Base-by-base conservation (phyloP, 345 rosid species). In the Hevea brasiliensis region DNA sequence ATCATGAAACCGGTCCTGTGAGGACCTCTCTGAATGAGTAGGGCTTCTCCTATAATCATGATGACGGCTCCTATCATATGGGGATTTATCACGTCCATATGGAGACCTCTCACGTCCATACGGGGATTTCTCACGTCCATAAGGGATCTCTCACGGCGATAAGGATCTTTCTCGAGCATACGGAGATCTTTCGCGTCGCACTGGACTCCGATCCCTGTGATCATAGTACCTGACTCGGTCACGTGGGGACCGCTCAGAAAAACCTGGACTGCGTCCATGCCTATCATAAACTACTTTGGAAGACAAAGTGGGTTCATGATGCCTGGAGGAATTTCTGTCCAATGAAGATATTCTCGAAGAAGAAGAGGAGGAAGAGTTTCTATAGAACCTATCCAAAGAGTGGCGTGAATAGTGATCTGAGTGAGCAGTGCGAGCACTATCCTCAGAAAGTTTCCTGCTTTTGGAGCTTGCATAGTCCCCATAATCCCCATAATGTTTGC, bases 31-130 rank as follows among this genome's bases (percentile, higher is more conserved):
- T 54, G 88, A 83, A 82, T 77, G 82, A 72, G 82, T 68, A 71
- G 98, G 98, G 82, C 97, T 94, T 83, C 87, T 80, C 82, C 97
- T 90, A 79, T 87, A 83, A 77, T 89, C 97, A 82, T 81, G 77
- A 75, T 80, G 88, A 40, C 81, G 91, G 81, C 81, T 84, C 71
- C 93, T 84, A 53, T 87, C 94, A 77, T 83, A 82, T 59, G 99
- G 97, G 54, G 99, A 94, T 79, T 81, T 89, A 67, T 86, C 90
- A 58, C 81, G 88, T 65, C 72, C 67, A 80, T 77, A 69, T 23
- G 88, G 85, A 44, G 89, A 84, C 76, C 78, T 83, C 65, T 87
- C 90, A 48, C 82, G 89, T 67, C 73, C 68, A 80, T 77, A 70
- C 21, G 88, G 86, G 41, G 89, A 84, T 74, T 74, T 83, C n/a